Evolutionary conservation across 129 eudicot genomes (phyloP), one percentile per base, ranked within the genome.

Genomic region (Flaveria trinervia): DNA sequence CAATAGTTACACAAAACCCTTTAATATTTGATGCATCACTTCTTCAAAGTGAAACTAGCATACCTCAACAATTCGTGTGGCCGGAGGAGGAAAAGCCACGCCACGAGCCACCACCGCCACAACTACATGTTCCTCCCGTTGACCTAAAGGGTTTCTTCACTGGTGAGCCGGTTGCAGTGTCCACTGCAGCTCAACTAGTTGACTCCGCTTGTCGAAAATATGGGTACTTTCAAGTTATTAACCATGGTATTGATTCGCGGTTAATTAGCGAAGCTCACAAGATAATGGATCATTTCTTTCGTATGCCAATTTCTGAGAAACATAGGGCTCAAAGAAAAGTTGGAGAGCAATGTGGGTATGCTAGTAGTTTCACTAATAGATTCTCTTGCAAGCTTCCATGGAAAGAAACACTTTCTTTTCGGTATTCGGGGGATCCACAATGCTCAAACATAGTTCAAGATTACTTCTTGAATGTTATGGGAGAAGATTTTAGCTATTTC

Each of bases 21-120:
- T 73, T 89, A 16, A 65, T 73, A 8, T 92, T 89, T 52, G 85
- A 92, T 75, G 82, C 97, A 72, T 72, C 89, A 3, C 9, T 76
- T 66, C 82, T 86, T 57, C 85, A 89, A 64, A 75, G 84, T 75
- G 83, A 79, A 28, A 15, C 82, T 60, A 75, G 70, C 77, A 89
- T 92, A 66, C 97, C 97, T 5, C 76, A 79, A 22, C 87, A 89
- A 68, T 92, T 89, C 89, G 81, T 89, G 55, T 92, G 97, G 97
- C 97, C 97, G 4, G 89, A 89, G 13, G 50, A 88, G 3, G 97
- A 92, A 51, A 86, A 78, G 72, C 96, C 97, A 2, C 74, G 82
- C 82, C 77, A 25, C 0, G 73, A 86, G 41, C 57, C 77, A 50
- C 88, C 85, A 15, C 89, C 86, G 1, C 77, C 81, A 4, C 82